A percentile compares a stretch with the other conserved stretches of the same genome.
These are phyloP conservation scores for Psilocybe sp. DNA, from an alignment of 768 basidiomycete genomes.

Conservation along the genomic window DNA sequence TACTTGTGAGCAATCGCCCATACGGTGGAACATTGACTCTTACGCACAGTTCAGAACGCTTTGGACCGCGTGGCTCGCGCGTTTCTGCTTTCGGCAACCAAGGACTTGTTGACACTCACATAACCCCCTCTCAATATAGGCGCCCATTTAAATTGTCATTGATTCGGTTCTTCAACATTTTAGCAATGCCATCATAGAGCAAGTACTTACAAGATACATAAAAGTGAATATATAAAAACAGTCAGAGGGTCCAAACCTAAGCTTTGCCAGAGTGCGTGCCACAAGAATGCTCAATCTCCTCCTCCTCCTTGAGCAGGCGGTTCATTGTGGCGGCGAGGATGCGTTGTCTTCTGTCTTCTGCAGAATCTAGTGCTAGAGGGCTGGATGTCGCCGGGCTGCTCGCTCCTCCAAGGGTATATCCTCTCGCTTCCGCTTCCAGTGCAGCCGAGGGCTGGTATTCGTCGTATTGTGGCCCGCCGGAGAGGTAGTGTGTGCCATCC, in stretches of 20 bases:
- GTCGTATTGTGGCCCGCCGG: constrained; percentile 28
- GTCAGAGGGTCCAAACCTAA: too few relatives aligned
- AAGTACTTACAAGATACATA: too few relatives aligned
- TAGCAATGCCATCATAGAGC: too few relatives aligned
- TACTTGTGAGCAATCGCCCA: constrained; percentile 13
- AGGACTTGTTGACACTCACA: too few relatives aligned
- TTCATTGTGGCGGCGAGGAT: constrained; percentile 60
- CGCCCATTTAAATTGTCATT: too few relatives aligned
- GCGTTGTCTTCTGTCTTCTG: constrained; percentile 54
- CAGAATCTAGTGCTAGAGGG: constrained; percentile 35
- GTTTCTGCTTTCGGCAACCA: too few relatives aligned
- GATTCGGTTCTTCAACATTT: too few relatives aligned
- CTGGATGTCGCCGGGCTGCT: constrained; percentile 7
- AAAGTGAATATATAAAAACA: too few relatives aligned
- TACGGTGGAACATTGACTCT: too few relatives aligned
- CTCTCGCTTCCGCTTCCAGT: constrained; percentile 53
- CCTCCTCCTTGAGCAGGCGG: constrained; percentile 61
- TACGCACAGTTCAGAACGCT: constrained; percentile 18
- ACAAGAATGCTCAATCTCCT: constrained; percentile 70
- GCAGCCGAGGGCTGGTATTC: constrained; percentile 53
- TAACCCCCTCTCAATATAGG: too few relatives aligned
- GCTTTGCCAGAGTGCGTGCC: constrained; percentile 38
- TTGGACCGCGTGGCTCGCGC: constrained; percentile 6
- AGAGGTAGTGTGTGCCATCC: constrained; percentile 55
- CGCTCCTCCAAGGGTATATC: constrained; percentile 51